Evolutionary conservation across 1,284 basidiomycete genomes (phyloP).

Genomic region (Peniophora sp.): DNA sequence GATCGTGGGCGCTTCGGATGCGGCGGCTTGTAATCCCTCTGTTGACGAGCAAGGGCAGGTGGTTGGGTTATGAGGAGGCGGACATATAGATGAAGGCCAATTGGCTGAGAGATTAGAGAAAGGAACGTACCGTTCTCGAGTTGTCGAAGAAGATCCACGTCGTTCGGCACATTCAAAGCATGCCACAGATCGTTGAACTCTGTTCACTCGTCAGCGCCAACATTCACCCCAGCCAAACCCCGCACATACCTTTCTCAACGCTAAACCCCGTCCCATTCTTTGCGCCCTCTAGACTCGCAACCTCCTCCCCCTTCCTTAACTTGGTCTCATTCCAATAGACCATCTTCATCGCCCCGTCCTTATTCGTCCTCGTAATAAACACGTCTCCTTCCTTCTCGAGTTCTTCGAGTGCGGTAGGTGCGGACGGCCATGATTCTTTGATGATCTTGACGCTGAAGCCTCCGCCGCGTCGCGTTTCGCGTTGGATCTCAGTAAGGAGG

Average conservation of each 20-base stretch:
- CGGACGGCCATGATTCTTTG: conserved; percentile 87
- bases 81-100: too few species aligned
- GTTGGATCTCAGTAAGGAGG: conserved; percentile 75
- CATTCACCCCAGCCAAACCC: background rate
- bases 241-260: conserved; percentile 71
- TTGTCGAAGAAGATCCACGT: conserved; percentile 72
- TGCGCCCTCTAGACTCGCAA: conserved; percentile 5
- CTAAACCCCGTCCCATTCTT: conserved; percentile 11
- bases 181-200: conserved; percentile 89
- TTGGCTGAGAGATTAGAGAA: too few species aligned
- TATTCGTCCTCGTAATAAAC: conserved; percentile 74
- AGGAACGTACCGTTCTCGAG: conserved; percentile 53
- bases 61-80: conserved; percentile 1
- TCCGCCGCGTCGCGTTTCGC: conserved; percentile 68
- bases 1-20: conserved; percentile 43
- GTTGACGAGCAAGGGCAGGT: conserved; percentile 6
- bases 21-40: conserved; percentile 75
- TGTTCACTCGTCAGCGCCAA: conserved; percentile 19
- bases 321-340: conserved; percentile 91
- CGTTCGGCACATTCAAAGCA: conserved; percentile 73
- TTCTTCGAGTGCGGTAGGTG: conserved; percentile 75
- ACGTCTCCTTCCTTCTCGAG: conserved; percentile 84
- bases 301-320: conserved; percentile 47
- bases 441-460: conserved; percentile 80
- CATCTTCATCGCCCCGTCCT: conserved; percentile 79